Base-by-base conservation (phyloP, 345 rosid species). In the Sonneratia caseolaris region DNA sequence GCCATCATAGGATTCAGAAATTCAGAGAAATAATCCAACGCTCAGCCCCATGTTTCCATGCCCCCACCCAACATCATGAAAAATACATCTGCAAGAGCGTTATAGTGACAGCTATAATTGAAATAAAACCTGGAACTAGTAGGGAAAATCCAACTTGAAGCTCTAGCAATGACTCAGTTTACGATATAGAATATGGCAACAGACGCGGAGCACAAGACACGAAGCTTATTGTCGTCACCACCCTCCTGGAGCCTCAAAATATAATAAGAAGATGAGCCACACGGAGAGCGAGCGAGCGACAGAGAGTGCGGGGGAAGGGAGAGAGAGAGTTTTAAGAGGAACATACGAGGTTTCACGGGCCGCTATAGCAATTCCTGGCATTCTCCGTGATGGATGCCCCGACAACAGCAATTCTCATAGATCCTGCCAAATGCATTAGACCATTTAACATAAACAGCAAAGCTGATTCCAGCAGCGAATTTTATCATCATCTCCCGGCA, bases 261-360 rank as follows among this genome's bases (percentile, higher is more conserved):
- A 53, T 3, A 16, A 19, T 53, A 53, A 53, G 57, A 53, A 53
- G 57, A 53, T 53, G 57, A 19, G 57, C 21, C 56, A 49, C 21
- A 55, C 3, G 6, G 19, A 55, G 7, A 21, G 24, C 1, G 19
- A 21, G 19, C 22, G 22, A 55, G 32, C 32, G 32, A 27, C 32
- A 27, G 32, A 27, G 32, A 27, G 32, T 27, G 32, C 32, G 24
- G 24, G 19, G 24, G 61, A 4, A 21, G 61, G 24, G 22, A 7
- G 1, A 7, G 11, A 55, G 59, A 40, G 22, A 55, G 59, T 55
- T 55, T 55, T 1, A 19, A 19, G 57, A 51, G 10, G 66, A 62
- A 32, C 66, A 62, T 62, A 62, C 66, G 37, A 61, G 37, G 66
- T 62, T 8, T 62, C 37, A 35, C 66, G 66, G 37, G 38, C 37